These are phyloP conservation scores for Chlorella ohadii DNA, from an alignment of 139 green algal genomes.

Conservation along the genomic window DNA sequence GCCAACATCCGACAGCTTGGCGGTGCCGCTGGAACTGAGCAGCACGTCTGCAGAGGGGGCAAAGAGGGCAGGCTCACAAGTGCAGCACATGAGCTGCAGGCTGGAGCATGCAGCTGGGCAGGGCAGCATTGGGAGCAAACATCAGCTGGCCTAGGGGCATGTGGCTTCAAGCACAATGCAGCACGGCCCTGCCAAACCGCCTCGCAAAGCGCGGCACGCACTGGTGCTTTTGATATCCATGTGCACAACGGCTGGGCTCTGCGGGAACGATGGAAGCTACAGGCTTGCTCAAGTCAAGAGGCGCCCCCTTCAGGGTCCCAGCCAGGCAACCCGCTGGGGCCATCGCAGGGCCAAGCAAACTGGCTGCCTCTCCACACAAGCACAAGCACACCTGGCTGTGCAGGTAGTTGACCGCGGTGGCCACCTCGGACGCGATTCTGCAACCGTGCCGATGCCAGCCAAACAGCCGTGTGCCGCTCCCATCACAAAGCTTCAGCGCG, in stretches of 20 bases:
- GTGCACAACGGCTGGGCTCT: not conserved
- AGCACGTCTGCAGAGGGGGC: not conserved
- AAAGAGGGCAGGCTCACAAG: not conserved
- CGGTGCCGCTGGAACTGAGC: not conserved
- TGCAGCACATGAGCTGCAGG: not conserved
- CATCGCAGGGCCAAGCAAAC: no score
- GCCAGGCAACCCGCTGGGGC: no score
- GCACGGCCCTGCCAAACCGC: no score
- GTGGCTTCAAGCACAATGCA: no score
- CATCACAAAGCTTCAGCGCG: not conserved
- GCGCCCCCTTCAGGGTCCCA: not conserved
- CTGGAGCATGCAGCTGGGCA: no score
- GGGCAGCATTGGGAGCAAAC: no score
- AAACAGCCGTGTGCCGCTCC: not conserved
- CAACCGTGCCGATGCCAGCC: not conserved
- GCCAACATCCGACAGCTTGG: not conserved
- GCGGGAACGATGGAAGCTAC: not conserved
- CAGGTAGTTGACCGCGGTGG: not conserved
- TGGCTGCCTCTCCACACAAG: not conserved
- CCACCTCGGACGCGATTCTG: not conserved
- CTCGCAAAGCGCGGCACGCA: no score
- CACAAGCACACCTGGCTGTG: not conserved
- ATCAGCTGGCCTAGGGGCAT: no score
- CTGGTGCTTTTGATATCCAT: not conserved
- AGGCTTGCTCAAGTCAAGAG: no score